Evolutionary conservation across 495 filamentous ascomycete species (phyloP), one percentile per base, ranked within the genome.

Genomic region (Aspergillus conjunctus): DNA sequence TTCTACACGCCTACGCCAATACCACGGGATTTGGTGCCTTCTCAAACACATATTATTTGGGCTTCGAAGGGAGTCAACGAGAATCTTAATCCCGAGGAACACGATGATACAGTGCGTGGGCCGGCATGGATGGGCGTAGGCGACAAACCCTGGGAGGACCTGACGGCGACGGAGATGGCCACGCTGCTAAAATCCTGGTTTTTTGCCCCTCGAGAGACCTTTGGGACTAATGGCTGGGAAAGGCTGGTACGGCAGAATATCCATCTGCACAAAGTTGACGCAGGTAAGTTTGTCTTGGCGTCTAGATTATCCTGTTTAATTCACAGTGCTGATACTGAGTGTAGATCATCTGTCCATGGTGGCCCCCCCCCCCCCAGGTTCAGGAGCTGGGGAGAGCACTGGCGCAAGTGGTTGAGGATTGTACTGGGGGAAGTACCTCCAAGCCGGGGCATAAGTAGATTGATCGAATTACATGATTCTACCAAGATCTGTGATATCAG

Each of bases 161-260:
- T 51, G 11, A 51, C 49, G 7, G 12, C 12, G 21, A 17, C 8
- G 9, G 49, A 51, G 49, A 31, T 51, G 22, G 49, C 50, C 10
- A 33, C 10, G 15, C 22, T 51, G 11, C 26, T 59, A 15, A 44
- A 44, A 9, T 59, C 57, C 2, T 59, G 57, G 57, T 59, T 59
- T n/a, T 59, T 52, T n/a, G 33, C 21, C 11, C 49, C 34, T 1
- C 21, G 57, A 5, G 37, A 59, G 22, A 32, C 33, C 0, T 59
- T 59, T 34, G 57, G 57, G 22, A 43, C 33, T 1, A 59, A 59
- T 14, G 57, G 57, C 8, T 59, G 57, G 57, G 51, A 53, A 18
- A 11, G 2, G 26, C 20, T 53, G 7, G 15, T 53, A 7, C 15
- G 12, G 0, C 8, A 8, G 26, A 15, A 18, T 20, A 37, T 53